phyloP scores from a whole-genome alignment of 805 yeast species.

The Kluyveromyces aestuarii region DNA sequence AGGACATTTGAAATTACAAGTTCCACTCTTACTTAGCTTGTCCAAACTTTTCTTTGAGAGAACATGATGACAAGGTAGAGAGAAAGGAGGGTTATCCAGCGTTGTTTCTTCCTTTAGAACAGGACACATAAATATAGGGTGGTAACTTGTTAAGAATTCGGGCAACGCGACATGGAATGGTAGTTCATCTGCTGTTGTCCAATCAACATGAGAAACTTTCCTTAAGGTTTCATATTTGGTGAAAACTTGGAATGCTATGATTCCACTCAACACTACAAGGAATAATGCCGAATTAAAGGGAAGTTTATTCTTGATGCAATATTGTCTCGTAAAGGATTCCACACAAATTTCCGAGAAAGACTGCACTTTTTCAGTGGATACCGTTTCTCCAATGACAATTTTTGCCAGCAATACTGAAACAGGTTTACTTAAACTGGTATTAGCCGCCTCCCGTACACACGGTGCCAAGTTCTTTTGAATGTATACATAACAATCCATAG shows the following conservation, averaged over 20 bases:
- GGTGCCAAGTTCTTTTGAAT: constrained; percentile 13
- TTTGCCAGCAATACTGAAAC: constrained; percentile 38
- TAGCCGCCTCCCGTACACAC: constrained; percentile 7
- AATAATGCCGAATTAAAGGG: constrained; percentile 46
- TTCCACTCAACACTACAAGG: constrained; percentile 42
- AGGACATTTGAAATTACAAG: constrained; percentile 55
- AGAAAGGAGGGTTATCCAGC: constrained; percentile 49
- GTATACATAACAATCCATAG: constrained; percentile 15
- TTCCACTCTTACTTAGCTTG: constrained; percentile 35
- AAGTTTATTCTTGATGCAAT: constrained; percentile 39
- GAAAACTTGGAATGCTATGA: constrained; percentile 44
- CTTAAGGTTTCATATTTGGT: constrained; percentile 37
- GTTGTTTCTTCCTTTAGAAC: constrained; percentile 61
- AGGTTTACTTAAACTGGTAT: constrained; percentile 18
- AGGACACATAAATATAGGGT: constrained; percentile 64
- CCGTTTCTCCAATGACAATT: constrained; percentile 32
- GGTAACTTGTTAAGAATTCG: constrained; percentile 38
- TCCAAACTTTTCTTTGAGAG: constrained; percentile 45
- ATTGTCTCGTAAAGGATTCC: constrained; percentile 37
- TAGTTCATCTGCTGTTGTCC: constrained; percentile 51
- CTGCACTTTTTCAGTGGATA: constrained; percentile 8
- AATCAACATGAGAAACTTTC: constrained; percentile 28
- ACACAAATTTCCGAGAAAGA: constrained; percentile 15
- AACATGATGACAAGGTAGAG: constrained; percentile 56
- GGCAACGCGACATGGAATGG: constrained; percentile 58